phyloP scores from a whole-genome alignment of 495 filamentous ascomycete species.

The Trichoderma reesei region DNA sequence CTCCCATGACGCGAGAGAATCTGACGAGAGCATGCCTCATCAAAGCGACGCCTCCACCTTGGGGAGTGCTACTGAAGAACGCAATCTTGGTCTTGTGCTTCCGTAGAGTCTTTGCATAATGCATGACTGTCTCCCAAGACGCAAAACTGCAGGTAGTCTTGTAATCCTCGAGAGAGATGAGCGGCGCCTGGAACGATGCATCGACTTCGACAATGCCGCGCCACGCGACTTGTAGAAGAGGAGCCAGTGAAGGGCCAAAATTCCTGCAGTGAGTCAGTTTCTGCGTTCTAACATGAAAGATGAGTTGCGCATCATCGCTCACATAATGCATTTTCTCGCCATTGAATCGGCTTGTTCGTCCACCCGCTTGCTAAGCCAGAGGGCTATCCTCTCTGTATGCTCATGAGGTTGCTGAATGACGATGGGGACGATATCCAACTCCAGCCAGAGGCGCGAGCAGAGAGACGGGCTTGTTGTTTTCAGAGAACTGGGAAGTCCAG shows the following conservation, averaged over 20 bases:
- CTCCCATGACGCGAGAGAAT: slow-evolving; percentile 56
- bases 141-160: slow-evolving; percentile 45
- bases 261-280: slow-evolving; percentile 35
- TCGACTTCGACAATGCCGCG: slow-evolving; percentile 70
- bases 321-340: slow-evolving; percentile 72
- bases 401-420: slow-evolving; percentile 36
- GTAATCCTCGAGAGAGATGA: slow-evolving; percentile 56
- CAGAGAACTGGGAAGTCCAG: slow-evolving; percentile 45
- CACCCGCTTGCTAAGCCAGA: slow-evolving; percentile 48
- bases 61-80: slow-evolving; percentile 79
- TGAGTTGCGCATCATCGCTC: slow-evolving; percentile 11
- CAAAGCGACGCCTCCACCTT: slow-evolving; percentile 78
- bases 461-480: slow-evolving; percentile 47
- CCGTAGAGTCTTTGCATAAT: slow-evolving; percentile 59
- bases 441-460: slow-evolving; percentile 66
- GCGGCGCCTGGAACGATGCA: slow-evolving; percentile 48
- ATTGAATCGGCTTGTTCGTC: slow-evolving; percentile 85
- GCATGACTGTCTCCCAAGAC: slow-evolving; percentile 62
- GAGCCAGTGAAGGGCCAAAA: slow-evolving; percentile 66
- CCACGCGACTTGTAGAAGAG: slow-evolving; percentile 65
- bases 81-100: slow-evolving; percentile 59
- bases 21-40: slow-evolving; percentile 81
- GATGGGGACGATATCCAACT: slow-evolving; percentile 68
- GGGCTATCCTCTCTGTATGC: slow-evolving; percentile 32
- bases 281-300: neutral